Evolutionary conservation across 2,329 filamentous ascomycete species (phyloP).

Genomic region (Paecilomyces niveus): DNA sequence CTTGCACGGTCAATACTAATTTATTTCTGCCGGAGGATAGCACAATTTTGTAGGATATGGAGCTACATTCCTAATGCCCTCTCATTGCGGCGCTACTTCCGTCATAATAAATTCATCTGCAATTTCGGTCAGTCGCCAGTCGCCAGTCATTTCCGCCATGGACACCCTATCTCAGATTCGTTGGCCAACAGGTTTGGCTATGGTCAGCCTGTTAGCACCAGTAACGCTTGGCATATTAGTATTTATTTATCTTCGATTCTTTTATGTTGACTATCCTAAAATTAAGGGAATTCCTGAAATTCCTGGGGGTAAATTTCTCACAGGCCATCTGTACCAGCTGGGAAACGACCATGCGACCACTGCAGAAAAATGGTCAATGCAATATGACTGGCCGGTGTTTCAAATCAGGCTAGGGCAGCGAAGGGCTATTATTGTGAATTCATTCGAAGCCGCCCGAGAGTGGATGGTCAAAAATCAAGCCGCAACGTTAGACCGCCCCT

Average conservation of each 20-base stretch:
- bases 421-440: conserved; percentile 5
- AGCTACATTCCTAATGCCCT: too few relatives aligned
- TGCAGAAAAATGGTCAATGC: conserved; percentile 2
- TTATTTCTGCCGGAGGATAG: too few relatives aligned
- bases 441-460: conserved; percentile 5
- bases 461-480: conserved; percentile 7
- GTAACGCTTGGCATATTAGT: background rate
- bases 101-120: too few relatives aligned
- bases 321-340: conserved; percentile 6
- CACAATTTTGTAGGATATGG: too few relatives aligned
- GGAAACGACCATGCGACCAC: conserved; percentile 9
- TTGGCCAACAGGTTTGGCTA: background rate
- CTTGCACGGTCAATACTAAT: too few relatives aligned
- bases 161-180: background rate
- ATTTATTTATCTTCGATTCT: background rate
- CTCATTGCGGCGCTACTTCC: too few relatives aligned
- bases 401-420: conserved; percentile 4
- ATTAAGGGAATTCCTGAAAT: conserved; percentile 7
- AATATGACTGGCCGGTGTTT: conserved; percentile 6
- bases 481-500: conserved; percentile 5
- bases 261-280: conserved; percentile 4
- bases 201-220: background rate
- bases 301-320: conserved; percentile 2
- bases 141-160: background rate
- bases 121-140: too few relatives aligned